Evolutionary conservation across 2,329 filamentous ascomycete genomes (phyloP).

Genomic region (Alternaria sp.): DNA sequence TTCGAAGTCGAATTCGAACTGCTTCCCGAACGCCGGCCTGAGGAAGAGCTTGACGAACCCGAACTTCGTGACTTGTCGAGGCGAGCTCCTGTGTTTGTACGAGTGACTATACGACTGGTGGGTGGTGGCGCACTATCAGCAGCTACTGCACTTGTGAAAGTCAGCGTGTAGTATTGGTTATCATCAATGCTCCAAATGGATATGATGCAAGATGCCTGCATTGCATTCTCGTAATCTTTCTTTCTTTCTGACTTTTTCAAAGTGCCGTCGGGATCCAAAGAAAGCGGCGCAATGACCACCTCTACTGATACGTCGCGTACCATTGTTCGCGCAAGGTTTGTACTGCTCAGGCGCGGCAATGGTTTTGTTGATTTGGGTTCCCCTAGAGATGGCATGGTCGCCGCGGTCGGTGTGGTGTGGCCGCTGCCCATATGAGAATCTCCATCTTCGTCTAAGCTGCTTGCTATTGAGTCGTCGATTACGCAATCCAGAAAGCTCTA

Average conservation of each 20-base stretch:
- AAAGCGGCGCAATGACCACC: constrained; percentile 65
- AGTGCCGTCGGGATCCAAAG: constrained; percentile 13
- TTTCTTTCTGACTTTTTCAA: constrained; percentile 22
- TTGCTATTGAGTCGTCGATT: constrained; percentile 44
- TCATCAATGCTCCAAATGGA: constrained; percentile 74
- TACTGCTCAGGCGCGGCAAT: constrained; percentile 39
- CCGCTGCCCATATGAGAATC: constrained; percentile 29
- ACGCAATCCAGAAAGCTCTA: constrained; percentile 54
- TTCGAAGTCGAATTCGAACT: constrained; percentile 47
- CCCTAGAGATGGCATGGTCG: constrained; percentile 8
- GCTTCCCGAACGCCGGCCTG: constrained; percentile 37
- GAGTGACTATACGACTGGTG: constrained; percentile 51
- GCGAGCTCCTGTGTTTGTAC: constrained; percentile 44
- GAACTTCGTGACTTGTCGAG: constrained; percentile 45
- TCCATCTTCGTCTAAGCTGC: constrained; percentile 14
- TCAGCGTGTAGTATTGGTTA: constrained; percentile 74
- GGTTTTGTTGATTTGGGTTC: constrained; percentile 11
- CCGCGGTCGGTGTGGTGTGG: constrained; percentile 38
- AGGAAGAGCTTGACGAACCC: constrained; percentile 52
- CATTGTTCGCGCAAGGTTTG: constrained; percentile 48
- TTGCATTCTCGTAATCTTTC: constrained; percentile 36
- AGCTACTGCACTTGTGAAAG: constrained; percentile 67
- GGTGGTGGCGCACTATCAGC: constrained; percentile 23
- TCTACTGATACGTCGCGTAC: constrained; percentile 70
- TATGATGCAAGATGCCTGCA: constrained; percentile 76